phyloP scores from a whole-genome alignment of 306 rosid genomes.

The Corylus avellana region DNA sequence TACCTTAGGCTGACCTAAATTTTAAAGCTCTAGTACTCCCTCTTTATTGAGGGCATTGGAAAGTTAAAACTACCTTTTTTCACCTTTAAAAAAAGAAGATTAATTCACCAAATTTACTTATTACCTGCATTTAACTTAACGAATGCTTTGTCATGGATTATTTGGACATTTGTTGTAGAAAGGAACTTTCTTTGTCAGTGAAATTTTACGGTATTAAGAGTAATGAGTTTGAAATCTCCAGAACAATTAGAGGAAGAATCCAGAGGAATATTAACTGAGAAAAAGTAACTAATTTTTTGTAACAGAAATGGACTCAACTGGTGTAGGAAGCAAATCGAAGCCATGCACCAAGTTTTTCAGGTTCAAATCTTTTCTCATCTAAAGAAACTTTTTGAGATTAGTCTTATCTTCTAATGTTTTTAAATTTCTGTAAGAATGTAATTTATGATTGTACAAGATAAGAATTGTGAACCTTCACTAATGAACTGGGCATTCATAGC shows the following conservation, averaged over 20 bases:
- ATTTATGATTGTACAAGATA: constrained; percentile 31
- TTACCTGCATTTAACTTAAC: background rate
- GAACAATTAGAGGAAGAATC: constrained; percentile 49
- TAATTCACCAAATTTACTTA: background rate
- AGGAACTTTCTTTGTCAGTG: background rate
- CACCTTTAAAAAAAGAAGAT: background rate
- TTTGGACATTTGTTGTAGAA: constrained; percentile 1
- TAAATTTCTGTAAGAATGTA: constrained; percentile 37
- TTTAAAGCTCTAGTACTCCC: background rate
- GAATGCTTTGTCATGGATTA: background rate
- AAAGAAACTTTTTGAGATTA: constrained; percentile 45
- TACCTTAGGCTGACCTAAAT: background rate
- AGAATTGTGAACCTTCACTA: constrained; percentile 39
- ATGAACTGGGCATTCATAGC: constrained; percentile 48
- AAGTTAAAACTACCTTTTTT: background rate
- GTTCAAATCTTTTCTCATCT: constrained; percentile 84
- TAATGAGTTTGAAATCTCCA: constrained; percentile 15
- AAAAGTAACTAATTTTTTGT: constrained; percentile 77
- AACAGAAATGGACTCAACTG: constrained; percentile 93
- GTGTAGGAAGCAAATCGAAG: constrained; percentile 99
- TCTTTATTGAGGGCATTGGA: constrained; percentile 1
- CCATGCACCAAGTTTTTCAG: constrained; percentile 99
- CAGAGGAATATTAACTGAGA: constrained; percentile 60
- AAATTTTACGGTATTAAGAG: background rate
- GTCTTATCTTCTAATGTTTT: constrained; percentile 29